Evolutionary conservation across 2,329 filamentous ascomycete species (phyloP).

Genomic region (Hypoxylon sp.): DNA sequence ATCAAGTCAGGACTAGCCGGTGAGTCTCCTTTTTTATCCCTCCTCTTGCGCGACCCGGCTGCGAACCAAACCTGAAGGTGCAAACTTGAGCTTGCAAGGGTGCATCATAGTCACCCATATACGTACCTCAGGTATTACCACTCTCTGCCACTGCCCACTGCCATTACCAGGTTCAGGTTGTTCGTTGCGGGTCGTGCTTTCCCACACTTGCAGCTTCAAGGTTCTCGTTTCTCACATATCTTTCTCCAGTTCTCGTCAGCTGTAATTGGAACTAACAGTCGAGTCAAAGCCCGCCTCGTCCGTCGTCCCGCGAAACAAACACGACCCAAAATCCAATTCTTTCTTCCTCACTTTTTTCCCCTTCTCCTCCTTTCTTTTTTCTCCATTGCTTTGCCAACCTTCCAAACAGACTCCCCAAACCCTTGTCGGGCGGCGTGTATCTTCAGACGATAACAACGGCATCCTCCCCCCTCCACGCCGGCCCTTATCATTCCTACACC

Average conservation of each 20-base stretch:
- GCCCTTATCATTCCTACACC: slow-evolving; percentile 27
- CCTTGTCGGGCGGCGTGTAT: slow-evolving; percentile 23
- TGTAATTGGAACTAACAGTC: slow-evolving; percentile 21
- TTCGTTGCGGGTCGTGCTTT: slow-evolving; percentile 13
- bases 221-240: too few relatives aligned
- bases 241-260: slow-evolving; percentile 4
- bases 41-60: too few relatives aligned
- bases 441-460: slow-evolving; percentile 12
- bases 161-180: too few relatives aligned
- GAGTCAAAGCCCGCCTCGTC: slow-evolving; percentile 27
- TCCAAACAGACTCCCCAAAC: slow-evolving; percentile 11
- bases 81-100: not conserved
- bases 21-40: slow-evolving; percentile 26
- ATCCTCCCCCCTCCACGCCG: slow-evolving; percentile 5
- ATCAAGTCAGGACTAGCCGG: slow-evolving; percentile 20
- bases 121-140: slow-evolving; percentile 4
- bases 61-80: too few relatives aligned
- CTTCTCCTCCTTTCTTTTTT: slow-evolving; percentile 12
- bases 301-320: slow-evolving; percentile 21
- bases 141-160: too few relatives aligned
- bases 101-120: slow-evolving; percentile 2
- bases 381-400: slow-evolving; percentile 11
- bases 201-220: not conserved
- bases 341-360: slow-evolving; percentile 9
- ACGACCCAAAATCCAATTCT: slow-evolving; percentile 9